A percentile compares a stretch with the other conserved stretches of the same genome.
These are phyloP conservation scores for Cyathus striatus DNA, from an alignment of 768 basidiomycete genomes.

Conservation along the genomic window DNA sequence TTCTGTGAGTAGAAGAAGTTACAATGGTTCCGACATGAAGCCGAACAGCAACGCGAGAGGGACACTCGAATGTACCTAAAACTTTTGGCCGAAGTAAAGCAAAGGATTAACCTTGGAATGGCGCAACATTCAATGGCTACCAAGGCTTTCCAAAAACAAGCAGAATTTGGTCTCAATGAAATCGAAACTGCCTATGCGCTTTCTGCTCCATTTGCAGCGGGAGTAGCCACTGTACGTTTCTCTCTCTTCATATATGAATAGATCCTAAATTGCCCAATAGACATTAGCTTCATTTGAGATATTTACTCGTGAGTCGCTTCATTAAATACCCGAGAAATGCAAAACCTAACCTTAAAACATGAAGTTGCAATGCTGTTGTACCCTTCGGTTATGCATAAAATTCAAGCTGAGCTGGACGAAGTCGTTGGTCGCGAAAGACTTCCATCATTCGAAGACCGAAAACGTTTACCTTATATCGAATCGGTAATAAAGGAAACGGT, in stretches of 20 bases:
- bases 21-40: conserved; percentile 24
- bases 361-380: conserved; percentile 26
- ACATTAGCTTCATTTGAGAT: conserved; percentile 10
- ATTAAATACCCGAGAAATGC: too few relatives aligned
- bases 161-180: conserved; percentile 34
- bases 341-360: too few relatives aligned
- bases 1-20: conserved; percentile 12
- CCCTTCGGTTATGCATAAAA: conserved; percentile 23
- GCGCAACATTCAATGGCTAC: conserved; percentile 27
- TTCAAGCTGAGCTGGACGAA: conserved; percentile 27
- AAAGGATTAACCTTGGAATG: conserved; percentile 13
- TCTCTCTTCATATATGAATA: background rate
- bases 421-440: conserved; percentile 22
- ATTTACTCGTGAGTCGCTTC: conserved; percentile 8
- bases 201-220: conserved; percentile 22
- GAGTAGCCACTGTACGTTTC: conserved; percentile 18
- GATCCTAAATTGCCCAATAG: conserved; percentile 3
- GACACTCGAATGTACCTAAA: conserved; percentile 18
- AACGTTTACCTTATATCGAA: conserved; percentile 18
- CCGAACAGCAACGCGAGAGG: conserved; percentile 14
- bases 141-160: conserved; percentile 33
- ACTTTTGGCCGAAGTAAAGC: conserved; percentile 17
- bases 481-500: conserved; percentile 17
- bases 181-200: conserved; percentile 37
- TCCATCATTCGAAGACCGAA: conserved; percentile 24